Base-by-base conservation (phyloP, 192 early-diverging fungal genomes). In the Spinellus fusiger region DNA sequence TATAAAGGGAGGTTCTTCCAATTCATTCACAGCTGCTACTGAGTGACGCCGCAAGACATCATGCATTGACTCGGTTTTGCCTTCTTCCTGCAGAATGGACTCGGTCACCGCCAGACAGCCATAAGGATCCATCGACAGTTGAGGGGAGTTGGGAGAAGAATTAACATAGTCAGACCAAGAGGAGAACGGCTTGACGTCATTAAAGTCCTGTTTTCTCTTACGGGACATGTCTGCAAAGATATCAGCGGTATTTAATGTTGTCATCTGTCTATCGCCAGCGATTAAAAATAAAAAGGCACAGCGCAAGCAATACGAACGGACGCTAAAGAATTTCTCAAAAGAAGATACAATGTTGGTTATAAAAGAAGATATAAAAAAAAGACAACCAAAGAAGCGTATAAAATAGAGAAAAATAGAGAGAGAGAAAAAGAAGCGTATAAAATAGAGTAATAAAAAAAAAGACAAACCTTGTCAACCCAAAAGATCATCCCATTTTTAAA, bases 41-140 rank as follows among this genome's bases (percentile, higher is more conserved):
- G 69, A 71, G 37, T 71, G 69, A 15, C 69, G 51, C 16, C 69
- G 54, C 25, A 49, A 59, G 28, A 50, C 32, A 23, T 58, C 38
- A 48, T 56, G 57, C 3, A 32, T 47, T 38, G 31, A 28, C 32
- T 1, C 18, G 28, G 23, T 56, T 20, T 37, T 56, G 54, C 4
- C 22, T 29, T 16, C 33, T 56, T 22, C 35, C 40, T 48, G 57
- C 44, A 9, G 44, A 47, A 18, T 28, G 27, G 57, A 46, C 13
- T 2, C 13, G 40, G 40, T 44, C 40, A 12, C 13, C 1, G 10
- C 4, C 1, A 44, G 40, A 18, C 10, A n/a, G 40, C 10, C 18
- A 18, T 44, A 12, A 44, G 10, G n/a, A n/a, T n/a, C n/a, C n/a
- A n/a, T n/a, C n/a, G n/a, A n/a, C n/a, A n/a, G n/a, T n/a, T n/a